phyloP scores from a whole-genome alignment of 164 flowering plant species.

The Kingdonia uniflora region DNA sequence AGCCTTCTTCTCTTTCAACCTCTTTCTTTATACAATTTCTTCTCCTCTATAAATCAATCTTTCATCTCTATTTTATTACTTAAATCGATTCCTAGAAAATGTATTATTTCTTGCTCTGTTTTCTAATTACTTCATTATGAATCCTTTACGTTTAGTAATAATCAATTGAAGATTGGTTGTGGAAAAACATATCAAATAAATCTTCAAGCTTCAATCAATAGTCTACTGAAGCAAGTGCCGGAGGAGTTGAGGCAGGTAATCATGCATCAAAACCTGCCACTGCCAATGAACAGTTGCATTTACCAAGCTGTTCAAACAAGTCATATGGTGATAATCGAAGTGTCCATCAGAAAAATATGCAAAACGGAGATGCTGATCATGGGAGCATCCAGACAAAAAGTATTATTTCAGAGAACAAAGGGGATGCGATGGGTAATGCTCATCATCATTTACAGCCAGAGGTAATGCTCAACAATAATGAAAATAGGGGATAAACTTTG shows the following conservation, averaged over 20 bases:
- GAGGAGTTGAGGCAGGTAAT: slow-evolving; percentile 29
- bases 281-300: slow-evolving; percentile 32
- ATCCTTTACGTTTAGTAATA: too few species aligned
- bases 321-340: slow-evolving; percentile 28
- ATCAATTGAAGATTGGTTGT: too few species aligned
- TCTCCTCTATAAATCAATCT: too few species aligned
- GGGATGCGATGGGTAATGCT: slow-evolving; percentile 22
- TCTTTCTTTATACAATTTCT: too few species aligned
- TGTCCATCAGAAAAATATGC: slow-evolving; percentile 22
- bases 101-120: too few species aligned
- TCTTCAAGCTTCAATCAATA: too few species aligned
- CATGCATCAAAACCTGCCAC: slow-evolving; percentile 34
- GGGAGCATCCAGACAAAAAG: slow-evolving; percentile 30
- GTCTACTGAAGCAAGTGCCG: slow-evolving; percentile 59
- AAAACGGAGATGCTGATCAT: slow-evolving; percentile 35
- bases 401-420: slow-evolving; percentile 23
- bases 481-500: slow-evolving; percentile 21
- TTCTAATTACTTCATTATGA: too few species aligned
- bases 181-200: too few species aligned
- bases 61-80: too few species aligned
- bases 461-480: slow-evolving; percentile 11
- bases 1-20: too few species aligned
- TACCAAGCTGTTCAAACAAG: slow-evolving; percentile 22
- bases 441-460: slow-evolving; percentile 20
- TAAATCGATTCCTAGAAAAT: too few species aligned